phyloP scores from a whole-genome alignment of 345 rosid species.

The Schrenkiella parvula region DNA sequence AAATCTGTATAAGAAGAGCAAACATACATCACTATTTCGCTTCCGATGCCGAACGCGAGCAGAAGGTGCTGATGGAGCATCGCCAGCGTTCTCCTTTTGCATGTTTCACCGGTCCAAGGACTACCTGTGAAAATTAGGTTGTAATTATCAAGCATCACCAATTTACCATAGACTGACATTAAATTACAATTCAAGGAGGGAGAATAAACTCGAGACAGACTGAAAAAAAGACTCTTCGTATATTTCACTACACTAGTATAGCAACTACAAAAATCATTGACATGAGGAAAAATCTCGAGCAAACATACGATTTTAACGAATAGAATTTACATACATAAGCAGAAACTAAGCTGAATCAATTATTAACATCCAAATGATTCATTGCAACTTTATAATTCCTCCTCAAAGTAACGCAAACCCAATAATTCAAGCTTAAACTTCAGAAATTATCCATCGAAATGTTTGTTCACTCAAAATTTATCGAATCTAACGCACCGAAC shows the following conservation, averaged over 20 bases:
- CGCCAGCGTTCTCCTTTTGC: constrained; percentile 43
- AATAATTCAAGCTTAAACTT: not conserved
- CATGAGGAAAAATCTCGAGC: not conserved
- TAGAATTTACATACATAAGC: not conserved
- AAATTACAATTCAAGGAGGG: too few species aligned
- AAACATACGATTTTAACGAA: not conserved
- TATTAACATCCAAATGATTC: not conserved
- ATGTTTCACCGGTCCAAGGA: constrained; percentile 24
- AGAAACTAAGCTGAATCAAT: not conserved
- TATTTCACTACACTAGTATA: not conserved
- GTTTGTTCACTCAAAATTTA: not conserved
- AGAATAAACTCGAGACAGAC: not conserved
- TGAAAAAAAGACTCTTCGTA: not conserved
- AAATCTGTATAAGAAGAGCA: not conserved
- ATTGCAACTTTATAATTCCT: not conserved
- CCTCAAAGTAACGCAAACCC: not conserved
- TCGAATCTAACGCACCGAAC: not conserved
- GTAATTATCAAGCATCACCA: too few species aligned
- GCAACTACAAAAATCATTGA: not conserved
- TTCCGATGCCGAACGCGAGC: constrained; percentile 55
- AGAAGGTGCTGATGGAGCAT: constrained; percentile 39
- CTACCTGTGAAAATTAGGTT: not conserved
- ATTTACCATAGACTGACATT: too few species aligned
- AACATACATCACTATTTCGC: constrained; percentile 56
- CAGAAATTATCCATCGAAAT: not conserved